Evolutionary conservation across 768 basidiomycete species (phyloP).

Genomic region (Leucocoprinus leucothites): DNA sequence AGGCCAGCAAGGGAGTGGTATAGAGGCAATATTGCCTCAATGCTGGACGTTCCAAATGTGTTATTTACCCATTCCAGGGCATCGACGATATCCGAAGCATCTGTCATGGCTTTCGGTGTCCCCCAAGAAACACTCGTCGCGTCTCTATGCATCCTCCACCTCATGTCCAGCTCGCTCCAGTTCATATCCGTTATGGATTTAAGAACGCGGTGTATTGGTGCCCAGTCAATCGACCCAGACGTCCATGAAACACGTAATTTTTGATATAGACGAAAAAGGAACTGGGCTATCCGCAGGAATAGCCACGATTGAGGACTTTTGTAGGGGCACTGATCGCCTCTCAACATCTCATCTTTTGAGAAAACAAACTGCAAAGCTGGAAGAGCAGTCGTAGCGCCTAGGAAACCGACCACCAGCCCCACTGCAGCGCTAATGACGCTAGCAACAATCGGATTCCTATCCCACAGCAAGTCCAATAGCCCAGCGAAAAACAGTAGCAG

Average conservation of each 20-base stretch:
- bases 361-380: slow-evolving; percentile 26
- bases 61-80: slow-evolving; percentile 23
- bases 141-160: slow-evolving; percentile 27
- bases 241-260: slow-evolving; percentile 21
- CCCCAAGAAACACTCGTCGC: slow-evolving; percentile 23
- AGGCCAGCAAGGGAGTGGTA: slow-evolving; percentile 24
- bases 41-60: slow-evolving; percentile 15
- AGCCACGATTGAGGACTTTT: slow-evolving; percentile 33
- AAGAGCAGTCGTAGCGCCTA: slow-evolving; percentile 21
- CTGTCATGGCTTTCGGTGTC: slow-evolving; percentile 16
- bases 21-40: slow-evolving; percentile 15
- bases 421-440: slow-evolving; percentile 6
- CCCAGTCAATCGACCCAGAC: slow-evolving; percentile 17
- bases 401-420: slow-evolving; percentile 10
- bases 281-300: slow-evolving; percentile 1
- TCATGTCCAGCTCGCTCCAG: slow-evolving; percentile 17
- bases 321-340: slow-evolving; percentile 27
- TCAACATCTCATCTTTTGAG: slow-evolving; percentile 16
- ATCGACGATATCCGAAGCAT: slow-evolving; percentile 21
- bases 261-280: not conserved
- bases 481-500: slow-evolving; percentile 16
- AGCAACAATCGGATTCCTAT: slow-evolving; percentile 11
- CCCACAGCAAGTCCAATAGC: slow-evolving; percentile 15
- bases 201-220: slow-evolving; percentile 23
- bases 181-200: slow-evolving; percentile 20